A percentile compares a stretch with the other conserved stretches of the same genome.
These are phyloP conservation scores for Phaeomoniella chlamydospora DNA, from an alignment of 2,329 filamentous ascomycete genomes.

Conservation along the genomic window DNA sequence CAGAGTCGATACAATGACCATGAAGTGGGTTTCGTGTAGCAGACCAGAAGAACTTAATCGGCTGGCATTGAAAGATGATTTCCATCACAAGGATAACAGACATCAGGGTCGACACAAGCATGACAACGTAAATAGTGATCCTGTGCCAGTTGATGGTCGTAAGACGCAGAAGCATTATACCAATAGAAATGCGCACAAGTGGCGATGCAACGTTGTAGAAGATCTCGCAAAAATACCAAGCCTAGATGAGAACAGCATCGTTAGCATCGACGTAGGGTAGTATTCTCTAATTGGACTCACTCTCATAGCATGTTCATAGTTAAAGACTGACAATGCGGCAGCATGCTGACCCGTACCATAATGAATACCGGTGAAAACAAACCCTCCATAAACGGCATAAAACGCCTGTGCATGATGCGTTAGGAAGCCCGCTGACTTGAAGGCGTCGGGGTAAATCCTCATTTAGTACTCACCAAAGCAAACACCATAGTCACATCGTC, in stretches of 20 bases:
- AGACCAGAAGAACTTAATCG: constrained; percentile 37
- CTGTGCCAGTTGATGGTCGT: constrained; percentile 30
- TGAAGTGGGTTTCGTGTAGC: constrained; percentile 10
- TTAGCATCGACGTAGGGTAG: neutral
- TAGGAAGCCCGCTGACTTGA: too few species aligned
- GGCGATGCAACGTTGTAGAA: constrained; percentile 35
- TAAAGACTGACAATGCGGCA: constrained; percentile 16
- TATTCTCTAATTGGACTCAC: neutral
- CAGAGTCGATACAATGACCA: constrained; percentile 25
- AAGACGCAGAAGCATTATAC: constrained; percentile 38
- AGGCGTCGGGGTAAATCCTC: neutral
- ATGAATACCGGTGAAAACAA: constrained; percentile 15
- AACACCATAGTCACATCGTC: constrained; percentile 18
- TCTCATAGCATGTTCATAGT: neutral
- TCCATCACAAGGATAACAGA: constrained; percentile 36
- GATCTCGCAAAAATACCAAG: constrained; percentile 41
- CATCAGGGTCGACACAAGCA: constrained; percentile 28
- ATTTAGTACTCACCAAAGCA: constrained; percentile 10
- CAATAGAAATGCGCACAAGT: constrained; percentile 36
- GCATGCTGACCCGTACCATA: constrained; percentile 16
- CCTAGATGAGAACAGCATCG: neutral
- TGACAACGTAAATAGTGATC: constrained; percentile 30
- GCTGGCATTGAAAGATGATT: constrained; percentile 38
- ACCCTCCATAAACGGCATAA: constrained; percentile 15
- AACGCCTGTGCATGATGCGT: constrained; percentile 11